Base-by-base conservation (phyloP, 2,329 filamentous ascomycete genomes). In the Diplodia mutila region DNA sequence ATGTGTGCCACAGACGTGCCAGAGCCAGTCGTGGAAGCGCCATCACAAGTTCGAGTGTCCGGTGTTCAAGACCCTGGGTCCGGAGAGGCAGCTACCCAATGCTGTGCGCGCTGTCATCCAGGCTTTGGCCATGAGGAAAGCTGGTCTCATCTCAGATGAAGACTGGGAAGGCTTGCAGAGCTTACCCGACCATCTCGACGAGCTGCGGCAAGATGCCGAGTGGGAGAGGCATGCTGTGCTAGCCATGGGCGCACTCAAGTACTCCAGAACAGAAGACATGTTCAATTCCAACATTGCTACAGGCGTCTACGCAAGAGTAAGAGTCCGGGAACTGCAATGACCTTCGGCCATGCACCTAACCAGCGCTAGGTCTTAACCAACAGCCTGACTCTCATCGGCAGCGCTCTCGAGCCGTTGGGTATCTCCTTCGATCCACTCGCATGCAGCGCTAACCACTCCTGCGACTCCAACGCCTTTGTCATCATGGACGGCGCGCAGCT, bases 391-490 rank as follows among this genome's bases (percentile, higher is more conserved):
- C 77, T 90, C 3, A 84, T 85, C 21, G 86, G 82, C 2, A 81
- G 84, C 4, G 80, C 83, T 18, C 83, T 85, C 57, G 87, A 89
- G 70, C 83, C 85, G 0, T 77, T 90, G 25, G 88, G 88, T 1
- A 77, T 89, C n/a, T 84, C 84, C 42, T 73, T 89, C 18, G 85
- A 89, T 69, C 85, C 86, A 0, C 78, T 82, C 21, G 79, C 85
- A 2, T 81, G 85, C 32, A 77, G 83, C 18, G 80, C 87, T 52
- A 90, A 90, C 69, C 88, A 90, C 73, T 88, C 85, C 52, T 90
- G 88, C 73, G 80, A 84, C 27, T 86, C 86, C 3, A 90, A 90
- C 70, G 82, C 85, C 2, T 82, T 83, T 34, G 81, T 88, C 21
- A 80, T 85, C 14, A 88, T 89, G 77, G 85, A 89, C 67, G 83